A percentile compares a stretch with the other conserved stretches of the same genome.
Evolutionary conservation across 768 basidiomycete species (phyloP).

Genomic region (Termitomyces sp.): DNA sequence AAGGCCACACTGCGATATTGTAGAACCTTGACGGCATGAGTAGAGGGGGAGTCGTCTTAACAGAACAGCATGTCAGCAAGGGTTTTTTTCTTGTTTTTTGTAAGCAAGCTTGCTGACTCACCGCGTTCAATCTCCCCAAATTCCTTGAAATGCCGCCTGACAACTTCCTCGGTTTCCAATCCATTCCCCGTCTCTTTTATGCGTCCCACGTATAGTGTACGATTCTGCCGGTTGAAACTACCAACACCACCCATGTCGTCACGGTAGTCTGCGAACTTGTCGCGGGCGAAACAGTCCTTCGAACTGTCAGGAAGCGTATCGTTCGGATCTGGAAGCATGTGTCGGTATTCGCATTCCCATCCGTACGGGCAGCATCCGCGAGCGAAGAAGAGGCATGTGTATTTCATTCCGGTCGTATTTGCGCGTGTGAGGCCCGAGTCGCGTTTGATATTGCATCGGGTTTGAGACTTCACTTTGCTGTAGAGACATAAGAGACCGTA

Average conservation of each 20-base stretch:
- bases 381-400: conserved; percentile 92
- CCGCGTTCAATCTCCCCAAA: conserved; percentile 94
- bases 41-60: conserved; percentile 23
- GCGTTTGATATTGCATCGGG: conserved; percentile 81
- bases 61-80: neutral
- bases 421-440: conserved; percentile 95
- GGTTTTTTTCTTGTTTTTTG: neutral
- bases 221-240: conserved; percentile 89
- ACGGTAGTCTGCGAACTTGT: conserved; percentile 95
- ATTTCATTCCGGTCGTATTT: conserved; percentile 89
- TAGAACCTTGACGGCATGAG: conserved; percentile 71
- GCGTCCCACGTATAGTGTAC: conserved; percentile 91
- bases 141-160: conserved; percentile 89
- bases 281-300: conserved; percentile 94
- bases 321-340: conserved; percentile 74
- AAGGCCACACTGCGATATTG: conserved; percentile 96
- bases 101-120: conserved; percentile 35
- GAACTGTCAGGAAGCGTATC: conserved; percentile 81
- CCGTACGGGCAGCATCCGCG: conserved; percentile 98
- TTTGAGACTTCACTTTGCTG: conserved; percentile 93
- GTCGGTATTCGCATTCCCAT: conserved; percentile 96
- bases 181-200: conserved; percentile 91
- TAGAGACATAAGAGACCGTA: conserved; percentile 6
- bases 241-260: conserved; percentile 99
- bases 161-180: conserved; percentile 87